Evolutionary conservation across 495 filamentous ascomycete species (phyloP), one percentile per base, ranked within the genome.

Genomic region (Thozetella sp.): DNA sequence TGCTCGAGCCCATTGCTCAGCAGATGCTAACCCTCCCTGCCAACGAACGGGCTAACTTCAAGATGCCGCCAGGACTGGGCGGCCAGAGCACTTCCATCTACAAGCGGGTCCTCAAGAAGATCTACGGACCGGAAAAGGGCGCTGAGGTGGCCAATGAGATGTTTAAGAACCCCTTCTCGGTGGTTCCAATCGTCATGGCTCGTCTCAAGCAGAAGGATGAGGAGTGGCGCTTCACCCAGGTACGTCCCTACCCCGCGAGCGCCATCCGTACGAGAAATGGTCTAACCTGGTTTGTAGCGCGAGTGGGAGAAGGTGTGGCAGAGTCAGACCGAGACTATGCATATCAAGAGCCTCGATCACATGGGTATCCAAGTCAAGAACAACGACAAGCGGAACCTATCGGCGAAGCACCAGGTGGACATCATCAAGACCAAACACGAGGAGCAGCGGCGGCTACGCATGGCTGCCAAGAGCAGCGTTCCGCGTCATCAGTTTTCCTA

Each of bases 251-350:
- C 40, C 10, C 17, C 22, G 10, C 22, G 11, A 25, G 22, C 22
- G 24, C n/a, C 19, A 40, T 11, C 24, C 23, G 57, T 37, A 13
- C 22, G 19, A 15, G n/a, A n/a, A n/a, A n/a, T n/a, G n/a, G n/a
- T 25, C 63, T 70, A 34, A 73, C 60, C 26, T 30, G 10, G 9
- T n/a, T 22, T 20, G 51, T 58, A 91, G 83, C 91, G 95, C 23
- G 96, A 98, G 69, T 99, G 96, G 96, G 93, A 98, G 74, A 98
- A 97, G 71, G 91, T 98, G 22, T 99, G 96, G 96, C 92, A 93
- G 57, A 88, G 89, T 57, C 95, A 97, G 72, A 97, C 93, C 46
- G 88, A 93, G 62, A 83, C 88, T 60, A 91, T 93, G 69, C 97
- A 97, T 74, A 93, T 93, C 80, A 93, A 89, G 75, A 97, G 93